A percentile compares a stretch with the other conserved stretches of the same genome.
Conservation (phyloP, 257 asterid genomes). For the Jacaranda copaia region DNA sequence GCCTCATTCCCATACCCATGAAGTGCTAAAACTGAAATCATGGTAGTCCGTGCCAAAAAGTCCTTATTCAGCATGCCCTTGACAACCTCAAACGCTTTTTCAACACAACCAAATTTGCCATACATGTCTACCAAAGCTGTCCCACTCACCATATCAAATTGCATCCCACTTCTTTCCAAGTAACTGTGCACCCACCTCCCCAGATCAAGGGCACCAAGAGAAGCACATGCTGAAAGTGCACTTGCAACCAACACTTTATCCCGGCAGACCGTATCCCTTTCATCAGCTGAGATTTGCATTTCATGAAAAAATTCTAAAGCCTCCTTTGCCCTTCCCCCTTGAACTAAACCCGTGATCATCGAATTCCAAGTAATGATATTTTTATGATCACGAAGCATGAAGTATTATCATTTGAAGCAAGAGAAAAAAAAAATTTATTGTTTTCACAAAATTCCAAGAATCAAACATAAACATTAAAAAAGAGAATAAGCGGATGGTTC, state of each 20-base stretch:
- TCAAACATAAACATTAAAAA: too few relatives aligned
- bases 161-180: constrained; percentile 60
- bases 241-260: constrained; percentile 81
- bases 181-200: constrained; percentile 77
- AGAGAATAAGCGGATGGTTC: too few relatives aligned
- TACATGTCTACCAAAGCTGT: constrained; percentile 89
- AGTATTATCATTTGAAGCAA: too few relatives aligned
- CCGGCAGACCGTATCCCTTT: constrained; percentile 45
- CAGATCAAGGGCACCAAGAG: constrained; percentile 77
- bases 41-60: constrained; percentile 78
- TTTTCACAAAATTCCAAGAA: too few relatives aligned
- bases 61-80: constrained; percentile 64
- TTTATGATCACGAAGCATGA: constrained; percentile 28
- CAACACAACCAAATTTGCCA: constrained; percentile 75
- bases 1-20: constrained; percentile 69
- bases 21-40: constrained; percentile 75
- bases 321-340: constrained; percentile 75
- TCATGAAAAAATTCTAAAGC: constrained; percentile 68
- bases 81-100: constrained; percentile 62
- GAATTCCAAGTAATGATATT: constrained; percentile 81
- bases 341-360: constrained; percentile 79
- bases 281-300: constrained; percentile 56
- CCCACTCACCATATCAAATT: constrained; percentile 75
- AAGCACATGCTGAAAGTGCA: constrained; percentile 79
- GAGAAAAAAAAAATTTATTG: too few relatives aligned